Evolutionary conservation across 306 rosid species (phyloP), one percentile per base, ranked within the genome.

Genomic region (Adenanthera pavonina): DNA sequence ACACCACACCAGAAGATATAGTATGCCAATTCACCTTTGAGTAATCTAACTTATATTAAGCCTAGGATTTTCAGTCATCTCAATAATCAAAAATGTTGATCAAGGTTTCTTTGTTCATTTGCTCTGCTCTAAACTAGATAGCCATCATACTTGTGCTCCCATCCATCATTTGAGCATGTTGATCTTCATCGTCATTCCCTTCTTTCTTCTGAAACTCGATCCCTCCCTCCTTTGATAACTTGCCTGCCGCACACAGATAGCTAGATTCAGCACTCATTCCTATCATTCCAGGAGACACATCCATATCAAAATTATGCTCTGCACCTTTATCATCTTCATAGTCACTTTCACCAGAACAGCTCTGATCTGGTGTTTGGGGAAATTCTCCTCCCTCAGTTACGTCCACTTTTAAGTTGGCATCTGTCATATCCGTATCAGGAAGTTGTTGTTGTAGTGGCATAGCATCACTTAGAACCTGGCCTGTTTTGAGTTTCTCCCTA

Each of bases 361-460:
- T 88, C 82, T 90, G 89, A 12, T 89, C 90, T 0, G 84, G 81
- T 0, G 88, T 89, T 64, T 82, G 86, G 62, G 69, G 57, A 40
- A 87, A 88, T 5, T 85, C 89, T 3, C 49, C 85, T 19, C 74
- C 74, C 71, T 86, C 92, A 0, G 84, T 46, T 65, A 88, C 97
- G 41, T 89, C 88, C 12, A 73, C 33, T 81, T 86, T 90, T 3
- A 78, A 40, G 74, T 85, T 91, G 5, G 82, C 87, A 70, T 87
- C 92, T 54, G 71, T 52, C 84, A 80, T 71, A n/a, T 81, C 85
- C 4, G 81, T 36, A 40, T 83, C 89, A 0, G 98, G 99, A 71
- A 84, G 88, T 56, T 90, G 84, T 66, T 91, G 97, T 51, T 83
- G 97, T 33, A 92, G 87, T 4, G 97, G 99, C 67, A 90, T 86